Base-by-base conservation (phyloP, 202 grass and related monocot genomes). In the Panicum virgatum region DNA sequence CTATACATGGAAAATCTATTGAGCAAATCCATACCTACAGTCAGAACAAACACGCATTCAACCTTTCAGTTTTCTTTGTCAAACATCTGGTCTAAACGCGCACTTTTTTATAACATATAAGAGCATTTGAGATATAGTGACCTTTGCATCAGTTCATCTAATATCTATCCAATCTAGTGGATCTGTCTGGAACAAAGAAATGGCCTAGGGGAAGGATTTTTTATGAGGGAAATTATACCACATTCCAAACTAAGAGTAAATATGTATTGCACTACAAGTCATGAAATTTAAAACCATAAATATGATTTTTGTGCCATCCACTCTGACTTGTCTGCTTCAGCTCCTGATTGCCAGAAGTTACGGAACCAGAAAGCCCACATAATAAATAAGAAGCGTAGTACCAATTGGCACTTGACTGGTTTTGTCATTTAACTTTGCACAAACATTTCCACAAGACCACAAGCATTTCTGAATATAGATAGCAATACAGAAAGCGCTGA, bases 341-440 rank as follows among this genome's bases (percentile, higher is more conserved):
- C 58, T 16, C 8, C 65, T 52, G 27, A 56, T n/a, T 26, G 6
- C 9, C 40, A 72, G 4, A 66, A 65, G 12, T 60, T 44, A 10
- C 79, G 40, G 43, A 67, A 83, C 75, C 48, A 44, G 34, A 67
- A 25, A 14, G 27, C 36, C 15, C 29, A 69, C 13, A 70, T 18
- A 52, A 23, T 45, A 48, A 64, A 38, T 26, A 48, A 50, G 47
- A 57, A 42, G 32, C 15, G 42, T 59, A 82, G 7, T 20, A 53
- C 30, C 6, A 51, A 20, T n/a, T 44, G 19, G 20, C 20, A 51
- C 50, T 82, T 29, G 53, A 18, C 53, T 50, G 73, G 30, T 7
- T 73, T 84, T 82, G 15, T 22, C 69, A 76, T 81, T 29, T 66
- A 50, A 13, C 43, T 36, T 27, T 32, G 32, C 20, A 30, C 10